Evolutionary conservation across 139 green algal genomes (phyloP).

Genomic region (Nannochloris sp.): DNA sequence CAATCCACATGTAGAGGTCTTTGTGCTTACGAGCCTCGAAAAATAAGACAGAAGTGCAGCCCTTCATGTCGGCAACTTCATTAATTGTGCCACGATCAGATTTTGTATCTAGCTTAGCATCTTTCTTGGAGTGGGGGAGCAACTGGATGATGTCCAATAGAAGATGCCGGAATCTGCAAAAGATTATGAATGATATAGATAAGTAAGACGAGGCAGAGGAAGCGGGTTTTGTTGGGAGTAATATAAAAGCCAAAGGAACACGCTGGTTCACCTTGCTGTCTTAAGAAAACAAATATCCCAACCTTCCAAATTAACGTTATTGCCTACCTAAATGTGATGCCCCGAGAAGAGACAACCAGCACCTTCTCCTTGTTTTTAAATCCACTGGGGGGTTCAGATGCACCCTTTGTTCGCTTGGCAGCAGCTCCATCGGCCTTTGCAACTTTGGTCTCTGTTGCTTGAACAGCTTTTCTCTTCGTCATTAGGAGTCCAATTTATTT

Average conservation of each 20-base stretch:
- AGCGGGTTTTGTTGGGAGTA: too few species aligned
- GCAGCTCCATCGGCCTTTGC: background rate
- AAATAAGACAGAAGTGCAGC: slow-evolving; percentile 83
- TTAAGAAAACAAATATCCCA: background rate
- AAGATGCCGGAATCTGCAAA: slow-evolving; percentile 81
- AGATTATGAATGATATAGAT: background rate
- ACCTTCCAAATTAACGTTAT: background rate
- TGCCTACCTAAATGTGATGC: slow-evolving; percentile 18
- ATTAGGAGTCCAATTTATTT: background rate
- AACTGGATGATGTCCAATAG: slow-evolving; percentile 85
- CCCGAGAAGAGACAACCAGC: slow-evolving; percentile 13
- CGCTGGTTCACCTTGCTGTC: too few species aligned
- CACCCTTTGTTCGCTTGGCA: background rate
- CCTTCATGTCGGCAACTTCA: slow-evolving; percentile 92
- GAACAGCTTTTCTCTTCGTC: background rate
- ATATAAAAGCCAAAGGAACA: too few species aligned
- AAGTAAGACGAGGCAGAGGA: background rate
- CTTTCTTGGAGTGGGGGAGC: slow-evolving; percentile 91
- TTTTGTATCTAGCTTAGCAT: slow-evolving; percentile 97
- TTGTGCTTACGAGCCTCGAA: slow-evolving; percentile 93
- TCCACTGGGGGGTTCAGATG: too few species aligned
- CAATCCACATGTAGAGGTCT: slow-evolving; percentile 96
- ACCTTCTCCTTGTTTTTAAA: slow-evolving; percentile 23
- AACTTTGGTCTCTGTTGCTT: too few species aligned
- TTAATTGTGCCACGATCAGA: slow-evolving; percentile 78